Evolutionary conservation across 169 alveolate genomes (phyloP).

Genomic region (Cryptosporidium bovis): DNA sequence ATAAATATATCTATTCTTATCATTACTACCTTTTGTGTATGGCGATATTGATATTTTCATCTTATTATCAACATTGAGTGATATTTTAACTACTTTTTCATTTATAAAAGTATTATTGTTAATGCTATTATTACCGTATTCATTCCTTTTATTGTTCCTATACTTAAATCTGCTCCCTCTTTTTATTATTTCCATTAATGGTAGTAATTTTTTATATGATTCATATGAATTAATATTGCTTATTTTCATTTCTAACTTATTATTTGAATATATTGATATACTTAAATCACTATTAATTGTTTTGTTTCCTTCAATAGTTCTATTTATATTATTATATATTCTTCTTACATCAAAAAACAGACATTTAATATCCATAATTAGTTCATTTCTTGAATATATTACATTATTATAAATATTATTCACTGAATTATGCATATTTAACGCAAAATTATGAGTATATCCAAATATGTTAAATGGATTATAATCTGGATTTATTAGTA

Average conservation of each 20-base stretch:
- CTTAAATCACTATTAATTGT: background rate
- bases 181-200: constrained; percentile 5
- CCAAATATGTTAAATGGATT: constrained; percentile 30
- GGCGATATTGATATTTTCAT: constrained; percentile 3
- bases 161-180: background rate
- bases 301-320: background rate
- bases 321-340: background rate
- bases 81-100: background rate
- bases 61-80: background rate
- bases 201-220: background rate
- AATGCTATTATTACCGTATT: background rate
- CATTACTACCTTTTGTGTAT: background rate
- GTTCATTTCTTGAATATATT: constrained; percentile 20
- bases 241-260: background rate
- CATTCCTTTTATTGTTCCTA: background rate
- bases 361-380: background rate
- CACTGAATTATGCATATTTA: constrained; percentile 10
- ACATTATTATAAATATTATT: background rate
- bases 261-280: constrained; percentile 11
- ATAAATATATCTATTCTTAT: background rate
- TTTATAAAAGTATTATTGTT: background rate
- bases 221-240: constrained; percentile 11
- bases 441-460: background rate
- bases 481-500: constrained; percentile 4
- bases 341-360: constrained; percentile 30